A percentile compares a stretch with the other conserved stretches of the same genome.
phyloP scores from a whole-genome alignment of 371 early-diverging fungal species.

The Mucor racemosus region DNA sequence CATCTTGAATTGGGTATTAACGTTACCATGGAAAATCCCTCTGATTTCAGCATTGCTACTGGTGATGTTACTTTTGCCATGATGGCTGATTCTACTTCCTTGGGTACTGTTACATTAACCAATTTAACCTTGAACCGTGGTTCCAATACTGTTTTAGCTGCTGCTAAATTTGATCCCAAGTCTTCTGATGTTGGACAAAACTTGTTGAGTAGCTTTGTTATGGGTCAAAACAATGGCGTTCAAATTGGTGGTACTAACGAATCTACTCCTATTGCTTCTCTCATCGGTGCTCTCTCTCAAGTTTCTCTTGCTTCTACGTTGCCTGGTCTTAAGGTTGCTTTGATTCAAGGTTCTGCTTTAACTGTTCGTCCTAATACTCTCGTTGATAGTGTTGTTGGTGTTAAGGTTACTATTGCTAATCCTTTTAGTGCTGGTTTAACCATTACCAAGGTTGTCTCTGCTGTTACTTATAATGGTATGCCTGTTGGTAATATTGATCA shows the following conservation, averaged over 20 bases:
- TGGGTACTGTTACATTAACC: slow-evolving; percentile 57
- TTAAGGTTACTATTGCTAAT: slow-evolving; percentile 59
- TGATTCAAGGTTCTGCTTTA: slow-evolving; percentile 54
- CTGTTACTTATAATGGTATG: slow-evolving; percentile 54
- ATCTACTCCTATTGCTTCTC: slow-evolving; percentile 55
- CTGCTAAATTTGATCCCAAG: slow-evolving; percentile 57
- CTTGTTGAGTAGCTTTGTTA: slow-evolving; percentile 56
- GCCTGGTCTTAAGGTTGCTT: slow-evolving; percentile 56
- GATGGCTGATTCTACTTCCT: slow-evolving; percentile 39
- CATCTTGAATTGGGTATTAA: slow-evolving; percentile 57
- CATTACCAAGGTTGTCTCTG: slow-evolving; percentile 54
- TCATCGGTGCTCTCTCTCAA: slow-evolving; percentile 48
- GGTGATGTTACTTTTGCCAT: slow-evolving; percentile 58
- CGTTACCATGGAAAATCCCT: slow-evolving; percentile 65
- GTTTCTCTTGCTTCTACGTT: slow-evolving; percentile 53
- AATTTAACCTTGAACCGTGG: slow-evolving; percentile 56
- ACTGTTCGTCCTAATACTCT: slow-evolving; percentile 51
- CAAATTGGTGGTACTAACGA: slow-evolving; percentile 50
- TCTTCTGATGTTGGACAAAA: slow-evolving; percentile 53
- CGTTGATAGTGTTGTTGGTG: slow-evolving; percentile 50
- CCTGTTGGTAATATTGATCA: slow-evolving; percentile 59
- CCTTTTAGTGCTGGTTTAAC: slow-evolving; percentile 59
- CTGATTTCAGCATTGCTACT: slow-evolving; percentile 58
- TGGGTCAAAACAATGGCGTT: slow-evolving; percentile 57
- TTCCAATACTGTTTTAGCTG: slow-evolving; percentile 48